Conservation (phyloP, 1,139 yeast genomes). For the Hansenula lynferdii region DNA sequence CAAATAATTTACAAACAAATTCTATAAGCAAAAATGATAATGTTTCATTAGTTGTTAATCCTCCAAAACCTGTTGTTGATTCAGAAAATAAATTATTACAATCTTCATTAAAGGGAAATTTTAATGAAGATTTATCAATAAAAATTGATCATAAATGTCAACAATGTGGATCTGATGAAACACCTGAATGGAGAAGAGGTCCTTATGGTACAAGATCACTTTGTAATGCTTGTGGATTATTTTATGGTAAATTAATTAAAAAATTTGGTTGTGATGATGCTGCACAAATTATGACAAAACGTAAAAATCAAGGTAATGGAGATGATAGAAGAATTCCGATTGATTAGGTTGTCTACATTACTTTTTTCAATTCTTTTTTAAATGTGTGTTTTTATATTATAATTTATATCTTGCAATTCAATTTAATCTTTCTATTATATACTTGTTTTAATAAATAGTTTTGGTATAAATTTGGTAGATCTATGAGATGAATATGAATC, state of each 20-base stretch:
- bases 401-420: too few relatives aligned
- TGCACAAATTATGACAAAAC: constrained; percentile 16
- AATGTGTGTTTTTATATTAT: neutral
- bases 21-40: constrained; percentile 2
- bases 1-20: neutral
- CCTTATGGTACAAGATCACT: constrained; percentile 71
- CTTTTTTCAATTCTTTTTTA: neutral
- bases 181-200: constrained; percentile 85
- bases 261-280: constrained; percentile 41
- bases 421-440: too few relatives aligned
- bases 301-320: constrained; percentile 20
- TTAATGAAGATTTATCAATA: constrained; percentile 16
- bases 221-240: constrained; percentile 81
- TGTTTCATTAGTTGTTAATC: constrained; percentile 9
- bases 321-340: constrained; percentile 22
- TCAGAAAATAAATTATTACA: neutral
- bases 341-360: neutral
- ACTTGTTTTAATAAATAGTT: too few relatives aligned
- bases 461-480: too few relatives aligned
- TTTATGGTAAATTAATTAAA: constrained; percentile 64
- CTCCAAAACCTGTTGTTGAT: constrained; percentile 5
- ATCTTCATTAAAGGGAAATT: constrained; percentile 4
- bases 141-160: constrained; percentile 26
- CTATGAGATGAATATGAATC: too few relatives aligned
- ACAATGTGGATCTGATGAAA: constrained; percentile 68